Conservation (phyloP, 1,139 yeast species). For the Zygoascus hellenicus region DNA sequence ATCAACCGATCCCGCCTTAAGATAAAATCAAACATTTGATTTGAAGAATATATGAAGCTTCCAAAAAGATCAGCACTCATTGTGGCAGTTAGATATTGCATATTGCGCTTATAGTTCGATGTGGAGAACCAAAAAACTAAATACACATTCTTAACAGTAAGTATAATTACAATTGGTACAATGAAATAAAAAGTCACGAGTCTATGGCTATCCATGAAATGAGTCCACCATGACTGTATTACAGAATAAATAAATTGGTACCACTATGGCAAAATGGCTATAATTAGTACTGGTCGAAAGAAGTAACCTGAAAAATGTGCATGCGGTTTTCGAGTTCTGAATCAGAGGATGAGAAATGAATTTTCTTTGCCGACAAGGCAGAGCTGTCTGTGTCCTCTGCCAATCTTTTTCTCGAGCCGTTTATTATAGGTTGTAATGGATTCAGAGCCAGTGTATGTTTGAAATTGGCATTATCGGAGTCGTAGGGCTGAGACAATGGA, state of each 20-base stretch:
- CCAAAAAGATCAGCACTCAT: too few species aligned
- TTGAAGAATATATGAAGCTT: too few species aligned
- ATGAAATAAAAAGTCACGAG: too few species aligned
- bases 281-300: neutral
- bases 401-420: neutral
- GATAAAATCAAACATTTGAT: too few species aligned
- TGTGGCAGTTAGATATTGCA: too few species aligned
- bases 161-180: too few species aligned
- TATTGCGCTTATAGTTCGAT: too few species aligned
- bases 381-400: neutral
- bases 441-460: neutral
- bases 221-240: neutral
- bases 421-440: slow-evolving; percentile 1
- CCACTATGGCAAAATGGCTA: neutral
- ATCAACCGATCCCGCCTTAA: too few species aligned
- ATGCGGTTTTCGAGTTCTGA: neutral
- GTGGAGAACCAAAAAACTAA: too few species aligned
- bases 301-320: neutral
- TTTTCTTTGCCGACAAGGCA: neutral
- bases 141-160: too few species aligned
- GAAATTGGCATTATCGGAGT: neutral
- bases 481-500: slow-evolving; percentile 5
- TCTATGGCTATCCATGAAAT: too few species aligned
- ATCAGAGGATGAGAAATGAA: neutral
- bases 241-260: neutral